Evolutionary conservation across 2,329 filamentous ascomycete genomes (phyloP).

Genomic region (Microthyrium microscopicum): DNA sequence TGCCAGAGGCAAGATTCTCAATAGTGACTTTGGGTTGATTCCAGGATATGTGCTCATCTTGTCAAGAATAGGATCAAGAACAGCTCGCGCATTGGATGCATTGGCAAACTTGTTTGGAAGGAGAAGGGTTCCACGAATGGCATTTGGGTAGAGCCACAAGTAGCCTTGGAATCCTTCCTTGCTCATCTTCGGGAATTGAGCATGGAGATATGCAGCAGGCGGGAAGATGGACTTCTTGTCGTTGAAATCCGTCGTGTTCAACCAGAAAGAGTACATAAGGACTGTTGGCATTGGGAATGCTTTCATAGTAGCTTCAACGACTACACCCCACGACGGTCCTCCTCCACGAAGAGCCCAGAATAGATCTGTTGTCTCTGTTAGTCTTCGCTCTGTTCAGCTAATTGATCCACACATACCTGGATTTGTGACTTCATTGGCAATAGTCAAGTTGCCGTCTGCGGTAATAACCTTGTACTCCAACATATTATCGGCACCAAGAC

Average conservation of each 20-base stretch:
- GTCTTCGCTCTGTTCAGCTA: too few relatives aligned
- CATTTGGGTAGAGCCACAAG: constrained; percentile 4
- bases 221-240: neutral
- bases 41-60: constrained; percentile 1
- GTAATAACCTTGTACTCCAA: constrained; percentile 19
- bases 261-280: neutral
- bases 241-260: constrained; percentile 3
- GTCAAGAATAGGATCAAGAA: neutral
- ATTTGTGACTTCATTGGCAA: constrained; percentile 3
- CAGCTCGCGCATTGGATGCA: neutral
- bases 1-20: neutral
- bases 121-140: neutral
- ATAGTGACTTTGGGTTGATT: neutral
- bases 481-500: constrained; percentile 20
- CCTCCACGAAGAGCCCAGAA: constrained; percentile 17
- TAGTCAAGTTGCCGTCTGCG: constrained; percentile 3
- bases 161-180: constrained; percentile 3
- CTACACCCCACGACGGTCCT: constrained; percentile 7
- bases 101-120: neutral
- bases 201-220: neutral
- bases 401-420: too few relatives aligned
- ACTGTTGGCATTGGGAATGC: constrained; percentile 6
- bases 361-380: too few relatives aligned
- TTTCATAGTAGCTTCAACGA: constrained; percentile 3
- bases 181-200: neutral